Evolutionary conservation across 805 yeast species (phyloP).

Genomic region (Yamadazyma philogaea): DNA sequence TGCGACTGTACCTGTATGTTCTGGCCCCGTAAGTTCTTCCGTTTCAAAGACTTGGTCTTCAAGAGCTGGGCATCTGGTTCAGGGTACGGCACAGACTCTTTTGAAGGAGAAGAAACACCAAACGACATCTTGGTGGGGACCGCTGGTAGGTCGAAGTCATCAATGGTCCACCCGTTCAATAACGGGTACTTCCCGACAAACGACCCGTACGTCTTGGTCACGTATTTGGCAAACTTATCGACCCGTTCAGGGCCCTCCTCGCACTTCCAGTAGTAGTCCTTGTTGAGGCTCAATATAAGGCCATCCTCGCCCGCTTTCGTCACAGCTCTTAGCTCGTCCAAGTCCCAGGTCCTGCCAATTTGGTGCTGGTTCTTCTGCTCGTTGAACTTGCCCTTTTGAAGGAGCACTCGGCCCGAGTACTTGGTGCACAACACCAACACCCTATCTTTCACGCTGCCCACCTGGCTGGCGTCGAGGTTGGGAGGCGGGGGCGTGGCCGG

Average conservation of each 20-base stretch:
- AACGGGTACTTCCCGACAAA: slow-evolving; percentile 38
- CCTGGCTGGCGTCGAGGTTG: slow-evolving; percentile 36
- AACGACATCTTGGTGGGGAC: slow-evolving; percentile 17
- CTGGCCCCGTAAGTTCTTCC: slow-evolving; percentile 22
- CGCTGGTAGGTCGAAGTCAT: slow-evolving; percentile 34
- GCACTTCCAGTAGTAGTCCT: slow-evolving; percentile 74
- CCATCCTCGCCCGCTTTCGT: slow-evolving; percentile 57
- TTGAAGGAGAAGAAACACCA: slow-evolving; percentile 2
- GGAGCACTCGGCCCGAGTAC: slow-evolving; percentile 60
- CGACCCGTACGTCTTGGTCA: slow-evolving; percentile 30
- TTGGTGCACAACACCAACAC: slow-evolving; percentile 60
- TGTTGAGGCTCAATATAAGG: slow-evolving; percentile 59
- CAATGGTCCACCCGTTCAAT: slow-evolving; percentile 29
- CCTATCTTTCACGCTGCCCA: slow-evolving; percentile 52
- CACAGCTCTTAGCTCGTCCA: slow-evolving; percentile 62
- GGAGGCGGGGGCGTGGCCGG: slow-evolving; percentile 70
- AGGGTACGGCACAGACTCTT: slow-evolving; percentile 18
- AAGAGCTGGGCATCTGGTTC: slow-evolving; percentile 20
- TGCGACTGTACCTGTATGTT: slow-evolving; percentile 19
- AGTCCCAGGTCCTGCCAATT: slow-evolving; percentile 90
- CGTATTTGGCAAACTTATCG: slow-evolving; percentile 32
- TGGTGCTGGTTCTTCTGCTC: slow-evolving; percentile 66
- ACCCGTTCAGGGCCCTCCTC: slow-evolving; percentile 38
- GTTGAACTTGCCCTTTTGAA: slow-evolving; percentile 85
- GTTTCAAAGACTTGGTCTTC: slow-evolving; percentile 22